Conservation (phyloP, 2,329 filamentous ascomycete species). For the Arthrobotrys musiformis region DNA sequence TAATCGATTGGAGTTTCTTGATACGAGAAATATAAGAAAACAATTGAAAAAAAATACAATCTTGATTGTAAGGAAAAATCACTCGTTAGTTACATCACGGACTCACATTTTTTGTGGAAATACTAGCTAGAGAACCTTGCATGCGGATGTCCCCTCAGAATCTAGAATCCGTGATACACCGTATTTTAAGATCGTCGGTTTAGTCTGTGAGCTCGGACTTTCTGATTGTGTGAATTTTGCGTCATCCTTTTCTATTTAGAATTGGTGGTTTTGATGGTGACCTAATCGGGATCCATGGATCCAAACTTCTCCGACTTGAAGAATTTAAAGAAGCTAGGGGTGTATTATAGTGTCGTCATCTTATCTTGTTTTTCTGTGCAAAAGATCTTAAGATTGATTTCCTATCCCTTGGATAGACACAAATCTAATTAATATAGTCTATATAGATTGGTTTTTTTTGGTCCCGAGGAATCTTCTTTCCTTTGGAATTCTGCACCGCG, state of each 20-base stretch:
- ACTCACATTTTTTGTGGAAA: background rate
- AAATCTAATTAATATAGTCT: background rate
- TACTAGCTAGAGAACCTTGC: slow-evolving; percentile 1
- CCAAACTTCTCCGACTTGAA: background rate
- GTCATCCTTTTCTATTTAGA: background rate
- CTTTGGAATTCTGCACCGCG: slow-evolving; percentile 34
- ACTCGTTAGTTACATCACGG: background rate
- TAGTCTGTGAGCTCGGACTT: slow-evolving; percentile 2
- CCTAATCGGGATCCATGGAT: too few species aligned
- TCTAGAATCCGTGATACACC: too few species aligned
- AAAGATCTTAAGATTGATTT: too few species aligned
- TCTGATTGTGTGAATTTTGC: background rate
- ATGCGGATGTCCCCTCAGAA: too few species aligned
- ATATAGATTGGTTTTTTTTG: background rate
- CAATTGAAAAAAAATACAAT: background rate
- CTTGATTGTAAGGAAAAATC: too few species aligned
- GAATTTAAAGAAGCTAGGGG: background rate
- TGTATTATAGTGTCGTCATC: background rate
- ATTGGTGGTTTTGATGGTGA: too few species aligned
- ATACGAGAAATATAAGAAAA: background rate
- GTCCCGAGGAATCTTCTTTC: slow-evolving; percentile 43
- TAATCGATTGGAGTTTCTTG: slow-evolving; percentile 39
- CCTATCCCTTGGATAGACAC: background rate
- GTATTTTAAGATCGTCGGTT: slow-evolving; percentile 16
- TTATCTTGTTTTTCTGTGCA: slow-evolving; percentile 4